A percentile compares a stretch with the other conserved stretches of the same genome.
Conservation (phyloP, 2,329 filamentous ascomycete genomes). For the Xylariaceae sp. region DNA sequence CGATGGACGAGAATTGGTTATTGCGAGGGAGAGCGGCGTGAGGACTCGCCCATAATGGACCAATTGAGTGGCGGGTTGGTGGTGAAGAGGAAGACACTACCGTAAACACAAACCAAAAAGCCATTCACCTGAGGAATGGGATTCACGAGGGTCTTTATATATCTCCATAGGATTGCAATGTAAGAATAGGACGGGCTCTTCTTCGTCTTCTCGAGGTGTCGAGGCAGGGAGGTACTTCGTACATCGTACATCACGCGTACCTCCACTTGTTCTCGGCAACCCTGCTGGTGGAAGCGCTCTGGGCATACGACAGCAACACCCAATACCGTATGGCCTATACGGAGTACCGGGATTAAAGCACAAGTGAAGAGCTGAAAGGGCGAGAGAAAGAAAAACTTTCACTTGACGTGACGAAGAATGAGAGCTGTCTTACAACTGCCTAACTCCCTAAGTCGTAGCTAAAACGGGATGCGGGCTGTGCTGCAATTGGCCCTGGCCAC, state of each 20-base stretch:
- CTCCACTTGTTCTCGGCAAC: conserved; percentile 7
- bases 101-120: conserved; percentile 4
- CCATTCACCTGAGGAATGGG: conserved; percentile 6
- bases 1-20: background rate
- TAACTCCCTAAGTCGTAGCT: conserved; percentile 20
- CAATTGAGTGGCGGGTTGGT: conserved; percentile 1
- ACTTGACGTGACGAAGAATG: conserved; percentile 18
- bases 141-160: conserved; percentile 17
- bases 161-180: conserved; percentile 1
- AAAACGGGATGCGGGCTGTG: conserved; percentile 24
- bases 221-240: background rate
- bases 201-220: background rate
- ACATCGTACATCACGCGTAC: background rate
- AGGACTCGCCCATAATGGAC: conserved; percentile 11
- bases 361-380: background rate
- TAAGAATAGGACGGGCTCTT: background rate
- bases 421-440: conserved; percentile 25
- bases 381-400: conserved; percentile 16
- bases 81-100: background rate
- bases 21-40: background rate
- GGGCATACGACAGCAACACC: conserved; percentile 3
- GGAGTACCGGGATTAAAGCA: background rate
- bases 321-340: conserved; percentile 16
- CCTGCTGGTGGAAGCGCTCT: conserved; percentile 11
- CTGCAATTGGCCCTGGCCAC: conserved; percentile 26